Conservation (phyloP, 2,329 filamentous ascomycete species). For the Fusarium miscanthi region DNA sequence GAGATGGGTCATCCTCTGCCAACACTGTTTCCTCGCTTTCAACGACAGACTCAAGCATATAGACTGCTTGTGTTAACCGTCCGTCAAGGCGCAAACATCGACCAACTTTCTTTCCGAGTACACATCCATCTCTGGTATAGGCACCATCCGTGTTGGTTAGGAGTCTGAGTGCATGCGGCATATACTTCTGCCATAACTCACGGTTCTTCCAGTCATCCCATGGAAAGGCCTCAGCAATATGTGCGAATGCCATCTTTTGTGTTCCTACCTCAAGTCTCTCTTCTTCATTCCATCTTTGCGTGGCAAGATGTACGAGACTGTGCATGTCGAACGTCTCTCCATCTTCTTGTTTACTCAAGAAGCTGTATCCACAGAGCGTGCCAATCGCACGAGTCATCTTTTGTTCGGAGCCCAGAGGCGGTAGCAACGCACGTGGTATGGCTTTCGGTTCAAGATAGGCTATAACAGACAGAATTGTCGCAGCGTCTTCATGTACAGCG, state of each 20-base stretch:
- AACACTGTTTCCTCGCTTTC: accelerated
- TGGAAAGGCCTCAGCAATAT: neutral
- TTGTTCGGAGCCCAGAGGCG: conserved; percentile 17
- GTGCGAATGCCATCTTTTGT: neutral
- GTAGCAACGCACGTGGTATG: conserved; percentile 52
- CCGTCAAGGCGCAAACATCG: neutral
- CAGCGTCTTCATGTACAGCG: conserved; percentile 43
- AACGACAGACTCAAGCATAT: neutral
- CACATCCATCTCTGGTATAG: accelerated
- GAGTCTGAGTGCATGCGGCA: neutral
- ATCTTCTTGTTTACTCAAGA: conserved; percentile 43
- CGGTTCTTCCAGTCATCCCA: neutral
- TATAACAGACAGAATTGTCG: conserved; percentile 52
- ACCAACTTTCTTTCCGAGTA: neutral
- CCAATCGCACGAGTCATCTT: conserved; percentile 46
- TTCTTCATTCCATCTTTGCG: conserved; percentile 40
- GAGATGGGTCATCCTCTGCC: neutral
- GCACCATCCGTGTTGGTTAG: neutral
- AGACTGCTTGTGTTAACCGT: neutral
- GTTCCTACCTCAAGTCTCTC: neutral
- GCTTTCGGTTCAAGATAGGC: conserved; percentile 54
- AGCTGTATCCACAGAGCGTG: conserved; percentile 48
- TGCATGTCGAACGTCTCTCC: conserved; percentile 51
- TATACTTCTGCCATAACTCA: neutral
- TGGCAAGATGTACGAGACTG: conserved; percentile 50